These are phyloP conservation scores for Keithomyces neogunnii DNA, from an alignment of 2,329 filamentous ascomycete species.

Conservation along the genomic window DNA sequence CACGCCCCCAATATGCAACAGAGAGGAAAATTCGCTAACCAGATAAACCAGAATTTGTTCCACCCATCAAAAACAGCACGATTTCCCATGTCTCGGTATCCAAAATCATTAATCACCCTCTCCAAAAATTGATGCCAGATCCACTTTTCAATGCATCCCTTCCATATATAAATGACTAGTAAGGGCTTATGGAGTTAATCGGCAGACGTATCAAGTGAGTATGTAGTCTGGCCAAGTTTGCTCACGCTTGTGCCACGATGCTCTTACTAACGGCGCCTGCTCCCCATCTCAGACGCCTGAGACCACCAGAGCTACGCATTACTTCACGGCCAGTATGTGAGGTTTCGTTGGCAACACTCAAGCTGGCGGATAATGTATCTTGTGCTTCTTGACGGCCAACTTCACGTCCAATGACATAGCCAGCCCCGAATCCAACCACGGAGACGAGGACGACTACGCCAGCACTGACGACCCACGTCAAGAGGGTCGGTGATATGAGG, in stretches of 20 bases:
- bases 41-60: background rate
- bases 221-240: background rate
- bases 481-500: conserved; percentile 48
- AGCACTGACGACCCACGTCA: conserved; percentile 58
- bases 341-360: conserved; percentile 34
- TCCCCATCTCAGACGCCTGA: conserved; percentile 47
- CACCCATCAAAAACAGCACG: background rate
- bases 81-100: background rate
- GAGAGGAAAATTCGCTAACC: background rate
- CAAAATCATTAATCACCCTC: background rate
- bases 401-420: conserved; percentile 59
- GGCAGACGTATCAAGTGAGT: too few relatives aligned
- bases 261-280: conserved; percentile 41
- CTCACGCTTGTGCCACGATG: conserved; percentile 33
- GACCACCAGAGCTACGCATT: conserved; percentile 41
- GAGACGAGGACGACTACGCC: conserved; percentile 60
- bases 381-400: conserved; percentile 54
- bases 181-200: too few relatives aligned
- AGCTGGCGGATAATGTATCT: conserved; percentile 38
- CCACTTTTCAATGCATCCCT: background rate
- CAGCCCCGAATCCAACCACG: conserved; percentile 60
- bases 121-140: too few relatives aligned
- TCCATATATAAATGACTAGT: background rate
- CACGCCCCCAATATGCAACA: background rate
- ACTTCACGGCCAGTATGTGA: conserved; percentile 45